These are phyloP conservation scores for Inga leiocalycina DNA, from an alignment of 306 rosid genomes.

Conservation along the genomic window DNA sequence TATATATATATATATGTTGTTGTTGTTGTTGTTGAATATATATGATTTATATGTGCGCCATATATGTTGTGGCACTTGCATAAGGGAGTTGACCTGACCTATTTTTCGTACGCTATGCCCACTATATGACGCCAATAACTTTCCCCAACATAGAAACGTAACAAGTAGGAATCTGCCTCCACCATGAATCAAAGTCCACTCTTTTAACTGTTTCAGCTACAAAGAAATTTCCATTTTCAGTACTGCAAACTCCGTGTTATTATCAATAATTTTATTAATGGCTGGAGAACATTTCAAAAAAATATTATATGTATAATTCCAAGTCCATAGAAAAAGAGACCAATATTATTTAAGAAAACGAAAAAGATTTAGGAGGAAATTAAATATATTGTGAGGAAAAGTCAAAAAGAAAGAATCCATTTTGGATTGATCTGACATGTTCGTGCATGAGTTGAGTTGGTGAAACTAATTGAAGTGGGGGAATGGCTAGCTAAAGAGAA, in stretches of 20 bases:
- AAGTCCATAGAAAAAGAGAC: too few species aligned
- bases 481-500: neutral
- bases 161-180: constrained; percentile 32
- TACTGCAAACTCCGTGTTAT: neutral
- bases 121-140: constrained; percentile 23
- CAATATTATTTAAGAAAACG: neutral
- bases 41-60: constrained; percentile 17
- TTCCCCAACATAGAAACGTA: constrained; percentile 25
- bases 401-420: neutral
- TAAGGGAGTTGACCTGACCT: constrained; percentile 44
- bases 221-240: neutral
- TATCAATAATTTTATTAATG: neutral
- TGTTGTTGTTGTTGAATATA: neutral
- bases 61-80: constrained; percentile 36
- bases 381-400: neutral
- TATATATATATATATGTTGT: neutral
- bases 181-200: constrained; percentile 39
- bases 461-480: neutral
- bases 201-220: neutral
- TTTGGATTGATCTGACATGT: neutral
- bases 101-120: neutral
- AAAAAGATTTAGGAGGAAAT: neutral
- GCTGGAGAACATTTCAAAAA: too few species aligned
- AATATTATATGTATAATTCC: too few species aligned
- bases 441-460: constrained; percentile 24